These are phyloP conservation scores for Kregervanrija pseudodelftensis DNA, from an alignment of 805 yeast species.

Conservation along the genomic window DNA sequence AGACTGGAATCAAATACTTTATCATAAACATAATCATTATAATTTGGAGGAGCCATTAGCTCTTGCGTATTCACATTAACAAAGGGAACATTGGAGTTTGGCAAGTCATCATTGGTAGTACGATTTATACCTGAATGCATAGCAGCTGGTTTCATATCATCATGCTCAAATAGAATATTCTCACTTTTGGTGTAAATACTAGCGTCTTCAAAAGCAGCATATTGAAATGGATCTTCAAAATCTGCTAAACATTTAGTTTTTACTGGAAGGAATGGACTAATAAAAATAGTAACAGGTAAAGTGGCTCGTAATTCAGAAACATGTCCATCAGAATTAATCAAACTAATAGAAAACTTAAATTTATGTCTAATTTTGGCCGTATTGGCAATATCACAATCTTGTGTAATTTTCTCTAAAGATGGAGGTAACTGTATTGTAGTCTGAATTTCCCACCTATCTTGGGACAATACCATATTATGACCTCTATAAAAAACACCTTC, in stretches of 20 bases:
- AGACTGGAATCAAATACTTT: constrained; percentile 40
- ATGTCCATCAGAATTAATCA: constrained; percentile 87
- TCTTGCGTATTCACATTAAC: constrained; percentile 29
- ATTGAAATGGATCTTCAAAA: constrained; percentile 17
- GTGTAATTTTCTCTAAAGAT: constrained; percentile 68
- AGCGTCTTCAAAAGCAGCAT: constrained; percentile 21
- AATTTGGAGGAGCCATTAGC: constrained; percentile 77
- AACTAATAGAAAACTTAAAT: constrained; percentile 69
- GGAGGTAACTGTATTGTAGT: constrained; percentile 61
- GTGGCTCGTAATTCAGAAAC: constrained; percentile 88
- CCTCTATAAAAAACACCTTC: constrained; percentile 34
- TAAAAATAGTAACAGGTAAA: constrained; percentile 53
- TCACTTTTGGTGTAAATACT: constrained; percentile 22
- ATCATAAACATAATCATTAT: constrained; percentile 77
- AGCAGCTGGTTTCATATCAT: constrained; percentile 9
- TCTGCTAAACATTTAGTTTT: constrained; percentile 35
- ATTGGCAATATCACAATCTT: constrained; percentile 69
- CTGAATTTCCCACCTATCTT: constrained; percentile 71
- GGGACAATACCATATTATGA: constrained; percentile 25
- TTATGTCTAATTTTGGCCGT: constrained; percentile 84
- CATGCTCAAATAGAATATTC: constrained; percentile 21
- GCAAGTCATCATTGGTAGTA: constrained; percentile 1
- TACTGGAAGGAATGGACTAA: constrained; percentile 71
- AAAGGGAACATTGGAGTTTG: constrained; percentile 7
- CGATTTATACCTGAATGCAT: not conserved